Base-by-base conservation (phyloP, 1,284 basidiomycete genomes). In the Bondarzewia mesenterica region DNA sequence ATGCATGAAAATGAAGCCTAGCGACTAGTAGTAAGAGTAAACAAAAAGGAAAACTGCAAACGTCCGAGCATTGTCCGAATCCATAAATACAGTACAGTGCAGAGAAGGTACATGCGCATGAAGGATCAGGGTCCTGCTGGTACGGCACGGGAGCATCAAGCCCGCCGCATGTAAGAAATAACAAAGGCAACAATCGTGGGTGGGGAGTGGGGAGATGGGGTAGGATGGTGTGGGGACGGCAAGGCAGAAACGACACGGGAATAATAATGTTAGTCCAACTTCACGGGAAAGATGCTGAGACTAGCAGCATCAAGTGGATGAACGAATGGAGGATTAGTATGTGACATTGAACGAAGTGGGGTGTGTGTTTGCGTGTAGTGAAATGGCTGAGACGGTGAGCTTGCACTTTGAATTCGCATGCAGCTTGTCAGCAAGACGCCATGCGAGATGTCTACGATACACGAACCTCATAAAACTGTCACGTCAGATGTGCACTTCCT, bases 131-230 rank as follows among this genome's bases (percentile, higher is more conserved):
- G 25, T 35, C 18, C 25, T 32, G 43, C 43, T 38, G 44, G 44
- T 46, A 22, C 20, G 29, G 38, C 32, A 22, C 16, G 21, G 35
- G 39, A 41, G 44, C 44, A n/a, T 46, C 44, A 26, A 46, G 44
- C 44, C 25, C 44, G 36, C 5, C 23, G 18, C n/a, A 43, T 43
- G 29, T 26, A 18, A 29, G 23, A 43, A 15, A 23, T 23, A 41
- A 46, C 29, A 23, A 25, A 27, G 25, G 22, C 25, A 46, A 20
- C 36, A 16, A 25, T n/a, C 14, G 25, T 12, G 18, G 16, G 29
- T n/a, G 22, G 20, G 20, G 15, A 41, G 14, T 20, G 10, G 21
- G 10, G 20, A 14, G 18, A 37, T 15, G 35, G 21, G 20, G 44
- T 12, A 21, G 36, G 35, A 36, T 27, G 39, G 39, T 18, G 37